Percentiles rank a stretch among this genome's conserved stretches.
phyloP scores from a whole-genome alignment of 257 asterid species.

The Eucommia ulmoides region DNA sequence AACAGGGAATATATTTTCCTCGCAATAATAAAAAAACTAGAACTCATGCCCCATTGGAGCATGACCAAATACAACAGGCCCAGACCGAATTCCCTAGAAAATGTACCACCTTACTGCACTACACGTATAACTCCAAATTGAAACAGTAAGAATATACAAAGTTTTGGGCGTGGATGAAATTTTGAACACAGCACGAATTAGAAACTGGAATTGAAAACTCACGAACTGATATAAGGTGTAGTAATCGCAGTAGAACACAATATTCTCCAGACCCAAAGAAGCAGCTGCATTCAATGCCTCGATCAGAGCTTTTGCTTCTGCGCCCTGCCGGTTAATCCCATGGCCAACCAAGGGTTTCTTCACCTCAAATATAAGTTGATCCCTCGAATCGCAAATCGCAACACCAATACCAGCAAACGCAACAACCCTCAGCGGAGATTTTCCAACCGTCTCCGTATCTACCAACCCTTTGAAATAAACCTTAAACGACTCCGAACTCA shows the following conservation, averaged over 20 bases:
- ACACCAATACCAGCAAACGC: not conserved
- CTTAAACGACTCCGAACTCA: not conserved
- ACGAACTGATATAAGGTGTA: constrained; percentile 22
- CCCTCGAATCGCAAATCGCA: not conserved
- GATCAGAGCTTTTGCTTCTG: constrained; percentile 30
- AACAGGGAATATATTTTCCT: too few species aligned
- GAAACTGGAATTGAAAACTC: constrained; percentile 11
- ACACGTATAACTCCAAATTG: too few species aligned
- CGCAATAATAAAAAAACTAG: too few species aligned
- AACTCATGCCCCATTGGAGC: too few species aligned
- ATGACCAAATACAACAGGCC: too few species aligned
- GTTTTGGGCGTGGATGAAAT: too few species aligned
- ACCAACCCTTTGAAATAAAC: constrained; percentile 1
- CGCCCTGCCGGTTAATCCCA: constrained; percentile 13
- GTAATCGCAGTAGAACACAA: constrained; percentile 18
- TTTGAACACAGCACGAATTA: not conserved
- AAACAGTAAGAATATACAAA: too few species aligned
- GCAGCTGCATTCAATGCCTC: constrained; percentile 44
- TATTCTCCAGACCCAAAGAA: constrained; percentile 33
- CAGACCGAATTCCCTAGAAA: too few species aligned
- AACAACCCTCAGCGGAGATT: not conserved
- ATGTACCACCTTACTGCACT: too few species aligned
- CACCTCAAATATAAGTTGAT: not conserved
- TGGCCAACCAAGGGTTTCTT: constrained; percentile 4
- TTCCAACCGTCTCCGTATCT: not conserved